Conservation (phyloP, 345 rosid species). For the Psidium guajava region DNA sequence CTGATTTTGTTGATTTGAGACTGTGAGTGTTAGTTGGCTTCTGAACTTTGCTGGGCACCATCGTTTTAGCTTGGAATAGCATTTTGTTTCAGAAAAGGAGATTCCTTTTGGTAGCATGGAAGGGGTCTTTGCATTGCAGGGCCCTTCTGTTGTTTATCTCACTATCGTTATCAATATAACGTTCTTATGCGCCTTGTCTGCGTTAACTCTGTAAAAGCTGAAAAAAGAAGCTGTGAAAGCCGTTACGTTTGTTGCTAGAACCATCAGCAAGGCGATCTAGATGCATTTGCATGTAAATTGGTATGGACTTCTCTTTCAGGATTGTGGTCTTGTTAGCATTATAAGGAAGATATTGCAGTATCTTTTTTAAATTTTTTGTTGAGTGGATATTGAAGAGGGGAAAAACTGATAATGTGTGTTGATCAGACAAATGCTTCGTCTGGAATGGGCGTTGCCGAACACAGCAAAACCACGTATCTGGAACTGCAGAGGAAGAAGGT, state of each 20-base stretch:
- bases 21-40: neutral
- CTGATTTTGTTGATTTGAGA: neutral
- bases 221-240: neutral
- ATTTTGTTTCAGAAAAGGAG: neutral
- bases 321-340: neutral
- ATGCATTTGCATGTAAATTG: neutral
- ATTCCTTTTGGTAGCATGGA: neutral
- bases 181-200: neutral
- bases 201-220: neutral
- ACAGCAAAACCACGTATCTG: slow-evolving; percentile 39
- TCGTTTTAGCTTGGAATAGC: neutral
- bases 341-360: neutral
- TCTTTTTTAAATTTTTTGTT: neutral
- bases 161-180: no score
- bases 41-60: neutral
- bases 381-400: neutral
- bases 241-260: neutral
- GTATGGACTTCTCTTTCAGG: neutral
- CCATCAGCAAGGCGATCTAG: neutral
- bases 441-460: slow-evolving; percentile 70
- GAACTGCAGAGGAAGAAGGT: slow-evolving; percentile 57
- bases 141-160: neutral
- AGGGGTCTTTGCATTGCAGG: neutral
- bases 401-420: neutral
- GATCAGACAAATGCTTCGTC: slow-evolving; percentile 69